These are phyloP conservation scores for Alternaria metachromatica DNA, from an alignment of 2,329 filamentous ascomycete species.

Conservation along the genomic window DNA sequence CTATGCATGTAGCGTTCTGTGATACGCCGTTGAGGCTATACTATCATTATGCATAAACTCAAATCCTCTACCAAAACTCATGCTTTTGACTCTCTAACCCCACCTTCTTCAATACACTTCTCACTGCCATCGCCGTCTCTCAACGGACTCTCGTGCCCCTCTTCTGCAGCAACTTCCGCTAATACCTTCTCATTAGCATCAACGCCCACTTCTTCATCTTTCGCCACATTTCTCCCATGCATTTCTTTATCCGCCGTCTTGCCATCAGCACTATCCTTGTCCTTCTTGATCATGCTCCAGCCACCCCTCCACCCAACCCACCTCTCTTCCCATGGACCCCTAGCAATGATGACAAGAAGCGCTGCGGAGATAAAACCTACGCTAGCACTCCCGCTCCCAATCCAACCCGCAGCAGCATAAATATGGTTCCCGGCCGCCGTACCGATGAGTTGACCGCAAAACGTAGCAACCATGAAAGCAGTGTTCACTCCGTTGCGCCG, in stretches of 20 bases:
- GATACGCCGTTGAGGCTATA: neutral
- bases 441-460: conserved; percentile 77
- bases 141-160: conserved; percentile 29
- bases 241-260: conserved; percentile 35
- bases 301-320: conserved; percentile 69
- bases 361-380: conserved; percentile 61
- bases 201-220: conserved; percentile 29
- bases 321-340: conserved; percentile 63
- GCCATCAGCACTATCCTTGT: conserved; percentile 50
- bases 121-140: conserved; percentile 6
- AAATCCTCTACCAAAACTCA: conserved; percentile 1
- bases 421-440: conserved; percentile 61
- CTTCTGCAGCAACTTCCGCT: conserved; percentile 40
- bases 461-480: conserved; percentile 79
- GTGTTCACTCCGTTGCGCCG: conserved; percentile 80
- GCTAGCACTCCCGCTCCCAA: conserved; percentile 62
- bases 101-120: conserved; percentile 20
- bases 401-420: conserved; percentile 64
- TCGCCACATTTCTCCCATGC: conserved; percentile 1
- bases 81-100: conserved; percentile 15
- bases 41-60: neutral
- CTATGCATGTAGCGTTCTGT: neutral
- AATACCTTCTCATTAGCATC: conserved; percentile 27
- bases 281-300: conserved; percentile 57
- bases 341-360: conserved; percentile 54